Base-by-base conservation (phyloP, 1,284 basidiomycete genomes). In the Pseudozyma thailandica region DNA sequence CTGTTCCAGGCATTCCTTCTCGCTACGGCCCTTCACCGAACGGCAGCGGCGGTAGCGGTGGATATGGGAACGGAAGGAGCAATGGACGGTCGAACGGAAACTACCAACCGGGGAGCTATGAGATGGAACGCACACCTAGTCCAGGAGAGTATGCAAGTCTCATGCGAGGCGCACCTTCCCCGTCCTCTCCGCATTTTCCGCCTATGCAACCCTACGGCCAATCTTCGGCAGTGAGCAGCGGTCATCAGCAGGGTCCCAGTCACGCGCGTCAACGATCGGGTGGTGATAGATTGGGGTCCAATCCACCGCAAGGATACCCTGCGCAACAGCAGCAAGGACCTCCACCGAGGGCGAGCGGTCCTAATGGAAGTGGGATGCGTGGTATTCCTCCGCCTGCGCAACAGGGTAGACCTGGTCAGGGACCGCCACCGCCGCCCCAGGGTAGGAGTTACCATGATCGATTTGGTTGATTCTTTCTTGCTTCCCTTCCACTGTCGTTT, bases 101-200 rank as follows among this genome's bases (percentile, higher is more conserved):
- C 1, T 69, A 65, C 27, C 50, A 64, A 18, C 68, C 65, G 21
- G 69, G 61, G 2, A 59, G 57, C 38, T 65, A 62, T 51, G 72
- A 69, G 52, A 70, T 74, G 66, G 61, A 65, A 43, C 56, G 65
- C 9, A 68, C 69, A 20, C 59, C 69, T 9, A 72, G 63, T 33
- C 62, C 68, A 15, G 73, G 68, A 27, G 73, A 75, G 50, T 75
- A 75, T 41, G 71, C 73, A 0, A 65, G 62, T 23, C 35, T 75
- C 43, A 72, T 75, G 48, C 56, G 73, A 2, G 73, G 60, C 12
- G 52, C 55, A 5, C 68, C 60, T 10, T 70, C 68, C 10, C 71
- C 71, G 12, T 55, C 66, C 3, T 65, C 66, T 23, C 65, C 65
- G 21, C 46, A 46, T 3, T 69, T 70, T 33, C 50, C 44, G 6